phyloP scores from a whole-genome alignment of 2,329 filamentous ascomycete genomes.

The Dothidotthia symphoricarpi region DNA sequence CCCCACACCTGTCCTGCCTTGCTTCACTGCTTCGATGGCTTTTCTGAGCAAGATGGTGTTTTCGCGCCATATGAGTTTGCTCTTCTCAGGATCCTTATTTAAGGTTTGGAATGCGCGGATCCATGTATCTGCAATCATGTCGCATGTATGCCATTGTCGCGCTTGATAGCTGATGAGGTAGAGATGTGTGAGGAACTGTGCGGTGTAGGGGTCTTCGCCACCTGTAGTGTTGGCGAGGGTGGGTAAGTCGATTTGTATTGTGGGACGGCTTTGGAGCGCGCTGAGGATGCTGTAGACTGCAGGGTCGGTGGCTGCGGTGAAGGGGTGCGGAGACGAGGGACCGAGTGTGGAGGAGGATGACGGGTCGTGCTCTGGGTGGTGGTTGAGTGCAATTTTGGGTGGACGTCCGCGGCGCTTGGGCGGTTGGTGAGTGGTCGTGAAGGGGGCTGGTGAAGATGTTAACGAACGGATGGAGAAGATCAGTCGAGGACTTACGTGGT shows the following conservation, averaged over 20 bases:
- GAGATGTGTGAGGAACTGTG: constrained; percentile 20
- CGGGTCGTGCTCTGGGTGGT: no score
- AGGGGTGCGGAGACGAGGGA: neutral
- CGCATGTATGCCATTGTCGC: constrained; percentile 21
- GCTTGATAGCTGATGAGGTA: constrained; percentile 25
- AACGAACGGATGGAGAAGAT: no score
- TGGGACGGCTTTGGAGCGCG: constrained; percentile 1
- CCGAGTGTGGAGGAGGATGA: no score
- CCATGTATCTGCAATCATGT: constrained; percentile 35
- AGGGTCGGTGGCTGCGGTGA: neutral
- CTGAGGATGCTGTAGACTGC: constrained; percentile 4
- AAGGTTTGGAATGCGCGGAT: constrained; percentile 31
- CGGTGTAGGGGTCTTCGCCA: constrained; percentile 16
- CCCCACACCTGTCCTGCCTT: neutral
- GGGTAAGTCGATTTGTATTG: constrained; percentile 18
- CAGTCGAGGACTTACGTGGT: neutral
- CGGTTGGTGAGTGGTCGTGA: no score
- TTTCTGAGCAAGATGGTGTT: constrained; percentile 12
- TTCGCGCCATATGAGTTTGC: constrained; percentile 15
- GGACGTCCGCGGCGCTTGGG: no score
- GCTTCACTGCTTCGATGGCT: constrained; percentile 1
- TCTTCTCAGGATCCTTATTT: constrained; percentile 5
- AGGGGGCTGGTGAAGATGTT: no score
- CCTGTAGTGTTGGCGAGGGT: constrained; percentile 3
- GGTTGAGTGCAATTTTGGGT: no score